Evolutionary conservation across 768 basidiomycete genomes (phyloP).

Genomic region (Gloeostereum incarnatum): DNA sequence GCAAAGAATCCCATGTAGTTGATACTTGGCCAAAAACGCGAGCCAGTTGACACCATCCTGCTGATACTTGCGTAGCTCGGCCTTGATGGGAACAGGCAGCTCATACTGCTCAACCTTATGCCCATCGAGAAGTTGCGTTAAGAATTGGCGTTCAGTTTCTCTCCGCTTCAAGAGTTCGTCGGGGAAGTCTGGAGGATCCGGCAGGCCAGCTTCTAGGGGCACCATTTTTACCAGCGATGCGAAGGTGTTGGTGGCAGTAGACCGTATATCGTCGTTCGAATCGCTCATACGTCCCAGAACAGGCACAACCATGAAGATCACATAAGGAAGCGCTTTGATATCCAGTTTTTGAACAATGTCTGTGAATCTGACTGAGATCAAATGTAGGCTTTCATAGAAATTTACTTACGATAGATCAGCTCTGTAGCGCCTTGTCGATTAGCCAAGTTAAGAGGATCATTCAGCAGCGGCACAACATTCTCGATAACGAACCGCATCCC

Average conservation of each 20-base stretch:
- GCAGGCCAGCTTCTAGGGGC: slow-evolving; percentile 94
- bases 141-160: slow-evolving; percentile 82
- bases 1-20: slow-evolving; percentile 94
- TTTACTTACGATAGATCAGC: slow-evolving; percentile 78
- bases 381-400: slow-evolving; percentile 2
- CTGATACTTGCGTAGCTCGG: slow-evolving; percentile 94
- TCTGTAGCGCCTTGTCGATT: slow-evolving; percentile 90
- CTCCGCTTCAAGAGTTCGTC: slow-evolving; percentile 79
- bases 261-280: slow-evolving; percentile 80
- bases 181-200: slow-evolving; percentile 90
- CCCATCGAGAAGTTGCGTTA: slow-evolving; percentile 91
- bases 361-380: slow-evolving; percentile 20
- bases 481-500: slow-evolving; percentile 92
- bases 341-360: slow-evolving; percentile 90
- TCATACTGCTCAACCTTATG: slow-evolving; percentile 87
- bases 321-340: slow-evolving; percentile 91
- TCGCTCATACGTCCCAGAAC: slow-evolving; percentile 98
- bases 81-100: slow-evolving; percentile 83
- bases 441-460: slow-evolving; percentile 62
- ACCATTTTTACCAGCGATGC: slow-evolving; percentile 98
- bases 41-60: slow-evolving; percentile 99
- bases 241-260: slow-evolving; percentile 95
- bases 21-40: slow-evolving; percentile 96
- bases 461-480: slow-evolving; percentile 68
- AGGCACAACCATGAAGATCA: slow-evolving; percentile 94